These are phyloP conservation scores for Alternaria tenuissima DNA, from an alignment of 2,329 filamentous ascomycete genomes.

Conservation along the genomic window DNA sequence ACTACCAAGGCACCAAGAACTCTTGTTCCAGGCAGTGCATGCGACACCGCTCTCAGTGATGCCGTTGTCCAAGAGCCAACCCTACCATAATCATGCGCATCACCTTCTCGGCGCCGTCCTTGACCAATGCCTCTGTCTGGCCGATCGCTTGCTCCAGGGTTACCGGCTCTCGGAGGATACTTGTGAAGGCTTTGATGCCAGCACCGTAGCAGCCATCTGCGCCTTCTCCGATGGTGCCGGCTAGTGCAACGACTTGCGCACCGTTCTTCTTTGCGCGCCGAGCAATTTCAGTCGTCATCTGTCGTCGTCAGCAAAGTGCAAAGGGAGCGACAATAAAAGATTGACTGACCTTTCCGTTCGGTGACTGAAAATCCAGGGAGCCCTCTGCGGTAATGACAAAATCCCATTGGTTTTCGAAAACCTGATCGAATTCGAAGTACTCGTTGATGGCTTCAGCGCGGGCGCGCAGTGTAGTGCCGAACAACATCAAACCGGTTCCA, in stretches of 20 bases:
- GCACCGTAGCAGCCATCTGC: slow-evolving; percentile 39
- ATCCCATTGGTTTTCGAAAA: slow-evolving; percentile 58
- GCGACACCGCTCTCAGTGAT: slow-evolving; percentile 6
- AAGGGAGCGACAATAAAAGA: not conserved
- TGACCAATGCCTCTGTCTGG: slow-evolving; percentile 46
- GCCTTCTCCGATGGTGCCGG: slow-evolving; percentile 41
- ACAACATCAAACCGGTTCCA: slow-evolving; percentile 60
- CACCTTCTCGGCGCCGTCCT: slow-evolving; percentile 50
- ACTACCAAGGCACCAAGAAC: slow-evolving; percentile 12
- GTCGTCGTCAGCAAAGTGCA: slow-evolving; percentile 1
- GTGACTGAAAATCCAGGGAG: slow-evolving; percentile 61
- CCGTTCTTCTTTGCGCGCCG: slow-evolving; percentile 56
- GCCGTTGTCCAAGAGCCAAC: slow-evolving; percentile 33
- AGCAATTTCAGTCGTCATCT: slow-evolving; percentile 63
- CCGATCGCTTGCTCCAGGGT: slow-evolving; percentile 47
- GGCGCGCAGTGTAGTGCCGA: slow-evolving; percentile 58
- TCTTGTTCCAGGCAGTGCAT: slow-evolving; percentile 12
- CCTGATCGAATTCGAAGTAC: slow-evolving; percentile 58
- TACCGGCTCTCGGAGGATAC: slow-evolving; percentile 45
- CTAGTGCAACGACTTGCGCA: slow-evolving; percentile 56
- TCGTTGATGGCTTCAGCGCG: slow-evolving; percentile 61
- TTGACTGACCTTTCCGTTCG: slow-evolving; percentile 51
- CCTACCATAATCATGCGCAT: slow-evolving; percentile 51
- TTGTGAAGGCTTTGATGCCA: slow-evolving; percentile 49
- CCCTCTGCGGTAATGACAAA: slow-evolving; percentile 64